Base-by-base conservation (phyloP, 2,329 filamentous ascomycete genomes). In the Colletotrichum liaoningense region DNA sequence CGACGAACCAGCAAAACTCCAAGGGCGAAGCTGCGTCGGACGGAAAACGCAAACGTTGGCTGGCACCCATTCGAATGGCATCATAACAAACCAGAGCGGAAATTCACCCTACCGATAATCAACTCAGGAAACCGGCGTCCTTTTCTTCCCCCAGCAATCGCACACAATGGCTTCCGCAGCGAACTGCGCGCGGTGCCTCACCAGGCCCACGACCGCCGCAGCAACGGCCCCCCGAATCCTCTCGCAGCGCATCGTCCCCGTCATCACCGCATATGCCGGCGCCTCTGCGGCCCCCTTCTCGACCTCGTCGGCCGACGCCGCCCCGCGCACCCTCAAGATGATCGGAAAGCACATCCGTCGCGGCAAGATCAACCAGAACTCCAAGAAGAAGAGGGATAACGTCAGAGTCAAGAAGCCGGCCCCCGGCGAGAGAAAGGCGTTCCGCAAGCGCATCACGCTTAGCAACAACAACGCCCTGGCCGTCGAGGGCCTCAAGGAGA, bases 381-480 rank as follows among this genome's bases (percentile, higher is more conserved):
- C 74, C 82, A 91, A 90, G 82, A 88, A 87, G 80, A 85, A 82
- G 77, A 78, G 80, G 19, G 82, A 82, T 68, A 79, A 86, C 57
- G 82, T 81, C 30, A 82, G 83, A 30, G 81, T 85, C 68, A 90
- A 88, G 82, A 87, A 91, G 19, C 93, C 93, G 24, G 86, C 86
- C 14, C 88, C 91, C 3, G 96, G 95, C 76, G 95, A 98, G 87
- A 91, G 95, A 77, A 97, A 95, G 84, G 94, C 94, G 33, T 87
- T 94, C 80, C 92, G 95, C 76, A 98, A 97, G 86, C 92, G 94
- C 77, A 94, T 99, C 79, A 92, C 97, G 73, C 91, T 99, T 74
- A 96, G 93, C 87, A 99, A 98, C 85, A 93, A 94, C 83, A 98
- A 98, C 84, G 97, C 97, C 63, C 86, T 98, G 49, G 90, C 93